Conservation (phyloP, 441 rosid genomes). For the Erodium texanum region DNA sequence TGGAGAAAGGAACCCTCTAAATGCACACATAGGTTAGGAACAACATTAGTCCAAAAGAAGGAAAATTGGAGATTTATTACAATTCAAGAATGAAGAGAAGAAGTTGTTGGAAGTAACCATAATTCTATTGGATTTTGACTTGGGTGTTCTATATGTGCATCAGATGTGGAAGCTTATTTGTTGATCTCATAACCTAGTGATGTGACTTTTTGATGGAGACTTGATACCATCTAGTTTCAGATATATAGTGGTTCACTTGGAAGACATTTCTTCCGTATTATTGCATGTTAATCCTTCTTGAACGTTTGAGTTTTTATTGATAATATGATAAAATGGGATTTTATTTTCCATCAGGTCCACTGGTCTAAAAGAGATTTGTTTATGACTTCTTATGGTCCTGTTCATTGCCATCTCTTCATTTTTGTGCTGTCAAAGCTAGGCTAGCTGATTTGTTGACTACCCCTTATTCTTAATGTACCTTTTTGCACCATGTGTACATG, state of each 20-base stretch:
- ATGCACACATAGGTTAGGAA: neutral
- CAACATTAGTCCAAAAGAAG: neutral
- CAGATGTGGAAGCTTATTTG: slow-evolving; percentile 1
- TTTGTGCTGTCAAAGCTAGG: slow-evolving; percentile 2
- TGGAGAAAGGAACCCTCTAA: neutral
- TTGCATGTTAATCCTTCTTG: neutral
- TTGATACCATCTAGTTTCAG: neutral
- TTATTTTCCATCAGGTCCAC: neutral
- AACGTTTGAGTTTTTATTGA: neutral
- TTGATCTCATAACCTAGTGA: neutral
- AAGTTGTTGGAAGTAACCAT: neutral
- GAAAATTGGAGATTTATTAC: neutral
- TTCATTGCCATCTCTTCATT: neutral
- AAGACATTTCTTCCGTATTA: neutral
- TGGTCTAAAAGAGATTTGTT: neutral
- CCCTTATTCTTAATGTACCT: neutral
- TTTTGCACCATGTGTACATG: neutral
- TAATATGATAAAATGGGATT: neutral
- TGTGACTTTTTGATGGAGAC: neutral
- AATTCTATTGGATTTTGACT: neutral
- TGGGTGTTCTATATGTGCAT: neutral
- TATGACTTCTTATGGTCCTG: neutral
- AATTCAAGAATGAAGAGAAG: neutral
- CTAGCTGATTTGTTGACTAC: neutral
- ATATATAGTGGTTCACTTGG: neutral